These are phyloP conservation scores for Mycothermus thermophilus DNA, from an alignment of 495 filamentous ascomycete species.

Conservation along the genomic window DNA sequence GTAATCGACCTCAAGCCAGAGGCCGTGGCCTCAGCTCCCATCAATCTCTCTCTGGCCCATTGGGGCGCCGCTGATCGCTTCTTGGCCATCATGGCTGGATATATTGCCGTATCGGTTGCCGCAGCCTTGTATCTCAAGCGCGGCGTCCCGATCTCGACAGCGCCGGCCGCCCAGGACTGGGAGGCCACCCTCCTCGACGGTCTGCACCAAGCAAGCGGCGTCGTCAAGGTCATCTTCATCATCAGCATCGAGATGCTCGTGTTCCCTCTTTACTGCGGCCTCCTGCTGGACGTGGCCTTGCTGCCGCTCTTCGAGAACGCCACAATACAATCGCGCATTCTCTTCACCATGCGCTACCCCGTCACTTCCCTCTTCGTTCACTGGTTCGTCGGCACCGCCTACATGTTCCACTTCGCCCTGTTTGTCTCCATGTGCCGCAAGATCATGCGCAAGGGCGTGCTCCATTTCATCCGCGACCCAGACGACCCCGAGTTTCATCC, in stretches of 20 bases:
- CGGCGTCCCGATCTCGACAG: slow-evolving; percentile 48
- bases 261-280: slow-evolving; percentile 89
- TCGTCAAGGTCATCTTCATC: slow-evolving; percentile 95
- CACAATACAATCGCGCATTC: slow-evolving; percentile 56
- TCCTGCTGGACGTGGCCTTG: slow-evolving; percentile 77
- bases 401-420: slow-evolving; percentile 99
- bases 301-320: slow-evolving; percentile 77
- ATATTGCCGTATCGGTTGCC: slow-evolving; percentile 54
- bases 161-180: slow-evolving; percentile 52
- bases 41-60: slow-evolving; percentile 43
- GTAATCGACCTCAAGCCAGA: slow-evolving; percentile 40
- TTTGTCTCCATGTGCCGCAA: slow-evolving; percentile 99
- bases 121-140: slow-evolving; percentile 67
- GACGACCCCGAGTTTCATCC: slow-evolving; percentile 98
- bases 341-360: slow-evolving; percentile 61
- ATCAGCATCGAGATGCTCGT: slow-evolving; percentile 98
- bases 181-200: slow-evolving; percentile 70
- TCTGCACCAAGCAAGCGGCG: slow-evolving; percentile 83
- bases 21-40: too few relatives aligned
- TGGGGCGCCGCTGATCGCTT: slow-evolving; percentile 68
- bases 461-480: slow-evolving; percentile 97
- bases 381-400: slow-evolving; percentile 97
- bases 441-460: slow-evolving; percentile 83
- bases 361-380: slow-evolving; percentile 88
- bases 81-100: slow-evolving; percentile 70